phyloP scores from a whole-genome alignment of 805 yeast genomes.

The Spathaspora girioi region DNA sequence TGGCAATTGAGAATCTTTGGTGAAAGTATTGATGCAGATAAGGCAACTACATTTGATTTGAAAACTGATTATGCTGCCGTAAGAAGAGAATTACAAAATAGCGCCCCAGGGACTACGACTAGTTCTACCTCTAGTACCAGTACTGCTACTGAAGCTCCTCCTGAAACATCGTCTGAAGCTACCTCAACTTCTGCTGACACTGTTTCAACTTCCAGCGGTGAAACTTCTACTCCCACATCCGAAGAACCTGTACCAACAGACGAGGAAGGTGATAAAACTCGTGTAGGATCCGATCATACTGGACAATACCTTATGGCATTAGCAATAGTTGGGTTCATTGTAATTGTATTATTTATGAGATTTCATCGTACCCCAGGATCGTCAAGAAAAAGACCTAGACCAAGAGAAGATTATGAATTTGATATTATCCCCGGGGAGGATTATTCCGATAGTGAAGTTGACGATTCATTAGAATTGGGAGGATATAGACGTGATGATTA shows the following conservation, averaged over 20 bases:
- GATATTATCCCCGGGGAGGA: slow-evolving; percentile 73
- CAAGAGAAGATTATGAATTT: slow-evolving; percentile 71
- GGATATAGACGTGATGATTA: slow-evolving; percentile 19
- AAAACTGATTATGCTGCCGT: slow-evolving; percentile 44
- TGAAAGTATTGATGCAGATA: slow-evolving; percentile 59
- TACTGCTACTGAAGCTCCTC: background rate
- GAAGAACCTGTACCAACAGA: slow-evolving; percentile 7
- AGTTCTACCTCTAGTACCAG: background rate
- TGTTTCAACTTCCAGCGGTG: background rate
- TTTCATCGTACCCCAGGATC: slow-evolving; percentile 39
- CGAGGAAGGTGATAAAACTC: background rate
- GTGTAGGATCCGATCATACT: slow-evolving; percentile 38
- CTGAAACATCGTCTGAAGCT: slow-evolving; percentile 6
- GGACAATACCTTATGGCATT: slow-evolving; percentile 61
- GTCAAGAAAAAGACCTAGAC: slow-evolving; percentile 51
- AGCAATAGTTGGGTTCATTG: slow-evolving; percentile 54
- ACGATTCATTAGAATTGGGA: slow-evolving; percentile 36
- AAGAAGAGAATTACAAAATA: slow-evolving; percentile 23
- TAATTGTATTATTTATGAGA: slow-evolving; percentile 44
- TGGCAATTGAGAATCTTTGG: slow-evolving; percentile 88
- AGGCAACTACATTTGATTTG: slow-evolving; percentile 55
- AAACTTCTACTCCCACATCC: slow-evolving; percentile 2
- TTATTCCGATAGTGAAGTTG: slow-evolving; percentile 38
- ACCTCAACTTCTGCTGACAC: slow-evolving; percentile 3
- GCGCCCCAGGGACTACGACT: background rate